A percentile compares a stretch with the other conserved stretches of the same genome.
These are phyloP conservation scores for Choiromyces venosus DNA, from an alignment of 495 filamentous ascomycete species.

Conservation along the genomic window DNA sequence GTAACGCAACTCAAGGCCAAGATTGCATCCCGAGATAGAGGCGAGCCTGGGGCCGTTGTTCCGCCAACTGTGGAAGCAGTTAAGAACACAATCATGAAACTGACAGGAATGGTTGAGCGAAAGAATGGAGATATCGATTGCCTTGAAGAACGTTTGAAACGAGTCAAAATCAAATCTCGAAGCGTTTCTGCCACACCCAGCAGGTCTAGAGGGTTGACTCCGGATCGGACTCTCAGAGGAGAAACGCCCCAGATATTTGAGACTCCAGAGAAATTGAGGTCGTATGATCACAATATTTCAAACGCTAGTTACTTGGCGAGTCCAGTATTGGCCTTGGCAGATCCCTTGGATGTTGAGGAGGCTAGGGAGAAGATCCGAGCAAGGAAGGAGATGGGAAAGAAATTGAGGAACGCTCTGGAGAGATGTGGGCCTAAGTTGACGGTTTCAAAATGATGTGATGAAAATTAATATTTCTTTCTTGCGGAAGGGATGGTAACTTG, in stretches of 20 bases:
- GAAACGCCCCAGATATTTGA: constrained; percentile 28
- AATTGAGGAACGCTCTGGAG: constrained; percentile 31
- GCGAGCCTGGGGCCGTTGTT: constrained; percentile 45
- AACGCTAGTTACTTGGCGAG: constrained; percentile 20
- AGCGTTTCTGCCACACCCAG: constrained; percentile 21
- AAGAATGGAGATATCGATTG: constrained; percentile 83
- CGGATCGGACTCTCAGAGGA: constrained; percentile 17
- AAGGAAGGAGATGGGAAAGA: constrained; percentile 38
- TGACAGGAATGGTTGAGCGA: constrained; percentile 86
- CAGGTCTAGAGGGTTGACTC: constrained; percentile 26
- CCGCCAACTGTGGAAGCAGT: constrained; percentile 85
- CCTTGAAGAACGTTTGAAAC: constrained; percentile 69
- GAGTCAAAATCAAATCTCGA: constrained; percentile 29
- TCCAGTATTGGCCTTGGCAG: constrained; percentile 32
- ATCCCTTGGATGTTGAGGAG: constrained; percentile 38
- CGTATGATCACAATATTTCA: constrained; percentile 6
- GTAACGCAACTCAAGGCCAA: constrained; percentile 76
- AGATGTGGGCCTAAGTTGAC: constrained; percentile 32
- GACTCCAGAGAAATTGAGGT: constrained; percentile 28
- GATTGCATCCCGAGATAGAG: constrained; percentile 55
- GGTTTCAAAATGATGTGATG: background rate
- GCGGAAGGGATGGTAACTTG: background rate
- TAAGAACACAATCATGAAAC: constrained; percentile 78
- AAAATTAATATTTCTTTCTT: background rate
- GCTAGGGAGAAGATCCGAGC: constrained; percentile 37